Base-by-base conservation (phyloP, 768 basidiomycete species). In the Solioccasus polychromus region DNA sequence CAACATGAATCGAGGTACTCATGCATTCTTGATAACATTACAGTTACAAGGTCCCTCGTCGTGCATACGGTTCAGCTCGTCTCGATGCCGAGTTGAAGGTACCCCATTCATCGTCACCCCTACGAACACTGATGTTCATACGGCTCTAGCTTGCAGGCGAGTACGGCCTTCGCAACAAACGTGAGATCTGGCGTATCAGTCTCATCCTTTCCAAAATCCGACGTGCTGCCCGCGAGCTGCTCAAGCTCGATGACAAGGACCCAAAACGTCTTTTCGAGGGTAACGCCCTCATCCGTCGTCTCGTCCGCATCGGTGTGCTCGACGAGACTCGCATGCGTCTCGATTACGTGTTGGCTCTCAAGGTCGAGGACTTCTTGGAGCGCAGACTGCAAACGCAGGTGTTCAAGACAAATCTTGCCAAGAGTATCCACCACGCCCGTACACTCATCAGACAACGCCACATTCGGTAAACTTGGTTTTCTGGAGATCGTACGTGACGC, bases 341-440 rank as follows among this genome's bases (percentile, higher is more conserved):
- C 73, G 96, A 99, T 88, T 99, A 99, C 85, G 96, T 98, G 78
- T 78, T 99, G 71, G 96, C 95, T 43, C 77, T 98, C 61, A 98
- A 97, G 78, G 84, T 97, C 61, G 96, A 99, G 72, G 96, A 99
- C 74, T 99, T 99, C 87, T 88, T 99, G 87, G 96, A 99, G 80
- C 82, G 96, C 62, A 77, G 96, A 60, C 74, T 99, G 66, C 96
- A 99, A 75, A 99, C 96, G 31, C 96, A 98, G 77, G 96, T 99
- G 61, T 99, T 98, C 88, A 98, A 98, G 82, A 83, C 79, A 58
- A 94, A 94, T 57, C 79, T 99, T 54, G 96, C 96, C 48, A 98
- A 98, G 84, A 85, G 81, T 62, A 96, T 99, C 60, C 96, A 99
- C 72, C 96, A 98, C 69, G 96, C 96, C 35, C 88, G 96, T 72